Conservation (phyloP, 371 early-diverging fungal genomes). For the Globomyces sp. region DNA sequence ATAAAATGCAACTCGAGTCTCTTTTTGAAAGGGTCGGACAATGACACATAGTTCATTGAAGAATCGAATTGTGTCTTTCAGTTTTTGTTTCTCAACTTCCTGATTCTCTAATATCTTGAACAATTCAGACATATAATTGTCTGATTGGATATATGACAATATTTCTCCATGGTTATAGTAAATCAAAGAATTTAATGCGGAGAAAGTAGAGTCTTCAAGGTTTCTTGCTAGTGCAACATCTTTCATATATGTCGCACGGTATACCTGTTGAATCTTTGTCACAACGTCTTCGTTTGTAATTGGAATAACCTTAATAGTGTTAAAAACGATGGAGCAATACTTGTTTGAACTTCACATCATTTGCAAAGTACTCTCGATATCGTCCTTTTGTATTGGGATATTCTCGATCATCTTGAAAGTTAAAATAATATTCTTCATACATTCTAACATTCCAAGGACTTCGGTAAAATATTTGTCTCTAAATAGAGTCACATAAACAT, state of each 20-base stretch:
- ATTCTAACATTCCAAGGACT: slow-evolving; percentile 82
- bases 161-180: slow-evolving; percentile 82
- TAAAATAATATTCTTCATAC: slow-evolving; percentile 40
- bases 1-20: slow-evolving; percentile 59
- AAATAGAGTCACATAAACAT: slow-evolving; percentile 69
- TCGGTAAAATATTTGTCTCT: slow-evolving; percentile 66
- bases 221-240: slow-evolving; percentile 72
- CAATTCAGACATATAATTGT: slow-evolving; percentile 61
- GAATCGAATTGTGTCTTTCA: slow-evolving; percentile 67
- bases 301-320: slow-evolving; percentile 55
- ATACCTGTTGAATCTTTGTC: slow-evolving; percentile 76
- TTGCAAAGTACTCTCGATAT: slow-evolving; percentile 64
- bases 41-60: slow-evolving; percentile 71
- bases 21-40: slow-evolving; percentile 64
- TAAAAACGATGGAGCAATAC: slow-evolving; percentile 23
- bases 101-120: slow-evolving; percentile 62
- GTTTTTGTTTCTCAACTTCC: slow-evolving; percentile 38
- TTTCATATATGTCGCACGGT: slow-evolving; percentile 78
- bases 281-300: slow-evolving; percentile 64
- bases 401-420: slow-evolving; percentile 63
- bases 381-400: slow-evolving; percentile 64
- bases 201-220: slow-evolving; percentile 68
- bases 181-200: slow-evolving; percentile 67
- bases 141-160: slow-evolving; percentile 65
- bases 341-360: slow-evolving; percentile 65